These are phyloP conservation scores for Pyrenophora graminea DNA, from an alignment of 2,329 filamentous ascomycete species.

Conservation along the genomic window DNA sequence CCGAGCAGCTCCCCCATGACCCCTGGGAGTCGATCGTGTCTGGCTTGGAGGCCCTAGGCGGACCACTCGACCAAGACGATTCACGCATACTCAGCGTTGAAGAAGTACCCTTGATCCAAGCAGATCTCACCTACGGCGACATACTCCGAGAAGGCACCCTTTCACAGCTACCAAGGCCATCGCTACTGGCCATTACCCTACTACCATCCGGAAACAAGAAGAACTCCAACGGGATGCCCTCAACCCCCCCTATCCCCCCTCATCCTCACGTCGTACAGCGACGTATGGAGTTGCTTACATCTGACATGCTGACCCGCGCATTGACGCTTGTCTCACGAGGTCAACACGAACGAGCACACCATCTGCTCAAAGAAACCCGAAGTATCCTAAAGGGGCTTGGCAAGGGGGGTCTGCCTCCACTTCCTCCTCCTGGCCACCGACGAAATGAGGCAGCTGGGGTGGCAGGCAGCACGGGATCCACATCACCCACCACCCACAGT, in stretches of 20 bases:
- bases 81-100: conserved; percentile 84
- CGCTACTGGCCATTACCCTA: conserved; percentile 93
- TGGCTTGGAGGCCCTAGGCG: conserved; percentile 88
- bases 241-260: conserved; percentile 78
- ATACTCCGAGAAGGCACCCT: conserved; percentile 86
- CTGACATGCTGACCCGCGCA: conserved; percentile 94
- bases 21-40: conserved; percentile 98
- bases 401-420: conserved; percentile 89
- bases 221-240: conserved; percentile 59
- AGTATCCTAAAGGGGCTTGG: conserved; percentile 95
- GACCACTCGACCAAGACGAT: conserved; percentile 83
- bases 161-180: conserved; percentile 84
- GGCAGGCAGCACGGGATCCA: conserved; percentile 44
- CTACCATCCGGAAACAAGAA: conserved; percentile 70
- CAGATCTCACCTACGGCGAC: conserved; percentile 90
- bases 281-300: conserved; percentile 95
- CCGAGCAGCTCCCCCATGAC: conserved; percentile 87
- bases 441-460: conserved; percentile 47
- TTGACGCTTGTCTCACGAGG: conserved; percentile 87
- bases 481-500: conserved; percentile 46
- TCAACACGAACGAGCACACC: conserved; percentile 91
- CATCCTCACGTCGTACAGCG: conserved; percentile 94
- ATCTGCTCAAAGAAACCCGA: conserved; percentile 87
- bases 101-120: conserved; percentile 92
- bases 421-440: conserved; percentile 65